phyloP scores from a whole-genome alignment of 1,139 yeast genomes.

The Debaryomyces fabryi region DNA sequence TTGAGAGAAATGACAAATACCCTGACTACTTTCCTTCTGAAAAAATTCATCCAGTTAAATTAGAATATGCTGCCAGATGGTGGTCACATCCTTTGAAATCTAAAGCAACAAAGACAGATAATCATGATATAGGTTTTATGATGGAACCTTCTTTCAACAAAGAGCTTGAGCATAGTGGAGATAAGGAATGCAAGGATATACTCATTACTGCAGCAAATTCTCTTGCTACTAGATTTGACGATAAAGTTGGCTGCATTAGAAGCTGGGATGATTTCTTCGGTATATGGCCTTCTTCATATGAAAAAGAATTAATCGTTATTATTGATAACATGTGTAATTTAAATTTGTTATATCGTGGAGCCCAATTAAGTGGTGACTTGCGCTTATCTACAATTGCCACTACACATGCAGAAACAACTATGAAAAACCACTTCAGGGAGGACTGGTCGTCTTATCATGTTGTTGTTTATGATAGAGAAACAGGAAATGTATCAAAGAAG shows the following conservation, averaged over 20 bases:
- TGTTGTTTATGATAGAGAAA: constrained; percentile 22
- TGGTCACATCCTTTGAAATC: constrained; percentile 22
- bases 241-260: constrained; percentile 24
- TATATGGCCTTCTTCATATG: background rate
- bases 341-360: constrained; percentile 26
- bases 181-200: constrained; percentile 17
- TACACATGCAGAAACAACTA: constrained; percentile 27
- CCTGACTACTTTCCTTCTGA: constrained; percentile 14
- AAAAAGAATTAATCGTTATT: constrained; percentile 23
- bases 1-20: constrained; percentile 21
- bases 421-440: constrained; percentile 25
- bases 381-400: constrained; percentile 27
- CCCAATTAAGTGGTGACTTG: constrained; percentile 25
- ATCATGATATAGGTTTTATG: constrained; percentile 31
- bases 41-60: constrained; percentile 15
- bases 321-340: constrained; percentile 34
- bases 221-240: constrained; percentile 23
- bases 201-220: constrained; percentile 27
- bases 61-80: constrained; percentile 22
- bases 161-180: constrained; percentile 20
- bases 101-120: constrained; percentile 24
- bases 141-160: constrained; percentile 26
- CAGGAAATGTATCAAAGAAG: constrained; percentile 21
- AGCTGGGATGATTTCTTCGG: constrained; percentile 24
- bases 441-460: constrained; percentile 29